Evolutionary conservation across 805 yeast genomes (phyloP).

Genomic region (Metschnikowia continentalis): DNA sequence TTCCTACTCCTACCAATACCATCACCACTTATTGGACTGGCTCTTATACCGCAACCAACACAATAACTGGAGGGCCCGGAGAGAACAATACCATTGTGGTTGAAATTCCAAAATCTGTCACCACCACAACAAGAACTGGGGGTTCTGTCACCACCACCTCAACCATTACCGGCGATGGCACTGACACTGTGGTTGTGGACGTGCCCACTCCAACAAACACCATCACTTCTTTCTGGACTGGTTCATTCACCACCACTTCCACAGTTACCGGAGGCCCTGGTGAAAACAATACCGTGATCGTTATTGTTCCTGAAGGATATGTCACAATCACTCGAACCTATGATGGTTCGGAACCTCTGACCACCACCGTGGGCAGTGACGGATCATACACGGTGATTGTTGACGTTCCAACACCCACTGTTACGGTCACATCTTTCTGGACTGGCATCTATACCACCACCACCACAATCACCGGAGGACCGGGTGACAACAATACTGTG

Average conservation of each 20-base stretch:
- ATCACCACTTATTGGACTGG: not conserved
- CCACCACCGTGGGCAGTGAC: constrained; percentile 3
- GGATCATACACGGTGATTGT: constrained; percentile 6
- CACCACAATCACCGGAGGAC: constrained; percentile 1
- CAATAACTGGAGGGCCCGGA: too few species aligned
- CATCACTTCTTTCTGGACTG: constrained; percentile 3
- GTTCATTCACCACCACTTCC: constrained; percentile 2
- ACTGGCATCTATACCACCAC: not conserved
- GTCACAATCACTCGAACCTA: constrained; percentile 10
- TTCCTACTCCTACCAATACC: not conserved
- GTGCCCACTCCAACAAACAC: constrained; percentile 7
- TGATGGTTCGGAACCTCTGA: constrained; percentile 5
- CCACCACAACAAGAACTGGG: too few species aligned
- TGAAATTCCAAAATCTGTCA: too few species aligned
- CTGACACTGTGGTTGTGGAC: constrained; percentile 7
- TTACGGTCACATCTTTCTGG: constrained; percentile 6
- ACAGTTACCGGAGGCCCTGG: constrained; percentile 7
- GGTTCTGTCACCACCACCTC: not conserved
- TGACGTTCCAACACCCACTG: constrained; percentile 14
- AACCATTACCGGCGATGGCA: constrained; percentile 5
- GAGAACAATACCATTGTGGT: too few species aligned
- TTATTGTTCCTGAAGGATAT: constrained; percentile 5
- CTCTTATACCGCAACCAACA: too few species aligned
- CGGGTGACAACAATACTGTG: constrained; percentile 8
- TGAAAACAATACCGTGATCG: constrained; percentile 13